Evolutionary conservation across 441 rosid genomes (phyloP).

Genomic region (Kokia cookei): DNA sequence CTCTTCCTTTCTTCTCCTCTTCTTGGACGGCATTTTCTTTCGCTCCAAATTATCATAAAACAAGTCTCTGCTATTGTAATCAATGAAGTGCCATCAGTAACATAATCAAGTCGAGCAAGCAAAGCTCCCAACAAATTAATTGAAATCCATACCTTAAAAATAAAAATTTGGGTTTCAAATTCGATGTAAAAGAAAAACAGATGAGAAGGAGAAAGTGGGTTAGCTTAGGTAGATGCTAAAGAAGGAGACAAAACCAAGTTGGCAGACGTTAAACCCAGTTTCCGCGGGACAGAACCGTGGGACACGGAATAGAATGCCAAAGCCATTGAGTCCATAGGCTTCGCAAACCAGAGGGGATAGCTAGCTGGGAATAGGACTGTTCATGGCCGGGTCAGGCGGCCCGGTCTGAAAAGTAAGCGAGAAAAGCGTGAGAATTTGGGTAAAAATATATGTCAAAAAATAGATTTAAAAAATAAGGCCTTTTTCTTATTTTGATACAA

Average conservation of each 20-base stretch:
- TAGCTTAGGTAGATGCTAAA: neutral
- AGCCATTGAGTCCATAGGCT: neutral
- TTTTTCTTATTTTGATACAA: too few relatives aligned
- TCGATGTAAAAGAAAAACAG: neutral
- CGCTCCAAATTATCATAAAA: neutral
- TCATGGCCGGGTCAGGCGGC: too few relatives aligned
- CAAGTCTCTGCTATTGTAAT: too few relatives aligned
- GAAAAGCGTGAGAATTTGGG: too few relatives aligned
- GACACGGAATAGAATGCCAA: neutral
- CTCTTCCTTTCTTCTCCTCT: constrained; percentile 47
- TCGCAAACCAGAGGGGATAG: too few relatives aligned
- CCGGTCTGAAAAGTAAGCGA: too few relatives aligned
- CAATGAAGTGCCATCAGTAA: neutral
- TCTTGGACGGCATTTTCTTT: constrained; percentile 37
- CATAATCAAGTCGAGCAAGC: neutral
- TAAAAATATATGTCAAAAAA: too few relatives aligned
- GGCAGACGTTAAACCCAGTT: neutral
- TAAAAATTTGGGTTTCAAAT: neutral
- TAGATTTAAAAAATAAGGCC: too few relatives aligned
- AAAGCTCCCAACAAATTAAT: neutral
- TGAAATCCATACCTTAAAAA: neutral
- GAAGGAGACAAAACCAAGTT: neutral
- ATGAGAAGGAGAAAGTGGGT: neutral
- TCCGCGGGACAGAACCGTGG: neutral
- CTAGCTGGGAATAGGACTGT: too few relatives aligned